Conservation (phyloP, 768 basidiomycete species). For the Vararia minispora region DNA sequence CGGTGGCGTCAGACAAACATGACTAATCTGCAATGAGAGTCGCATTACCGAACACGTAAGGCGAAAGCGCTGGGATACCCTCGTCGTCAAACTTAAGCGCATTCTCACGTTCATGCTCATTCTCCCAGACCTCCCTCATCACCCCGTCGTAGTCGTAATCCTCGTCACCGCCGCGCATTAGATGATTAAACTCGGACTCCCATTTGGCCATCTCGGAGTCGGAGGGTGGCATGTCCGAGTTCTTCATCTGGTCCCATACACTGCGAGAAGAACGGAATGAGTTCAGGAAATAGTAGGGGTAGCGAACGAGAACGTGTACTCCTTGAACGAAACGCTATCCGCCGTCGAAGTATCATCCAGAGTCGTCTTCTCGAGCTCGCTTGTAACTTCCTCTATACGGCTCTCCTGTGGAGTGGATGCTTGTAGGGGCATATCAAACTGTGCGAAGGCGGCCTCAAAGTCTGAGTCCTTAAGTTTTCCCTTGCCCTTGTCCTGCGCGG, state of each 20-base stretch:
- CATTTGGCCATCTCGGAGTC: constrained; percentile 62
- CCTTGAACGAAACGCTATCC: too few relatives aligned
- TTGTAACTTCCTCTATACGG: constrained; percentile 39
- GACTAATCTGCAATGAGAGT: background rate
- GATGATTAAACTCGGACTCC: constrained; percentile 75
- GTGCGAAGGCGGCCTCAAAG: constrained; percentile 79
- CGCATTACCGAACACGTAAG: constrained; percentile 68
- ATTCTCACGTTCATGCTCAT: constrained; percentile 24
- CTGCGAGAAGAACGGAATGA: constrained; percentile 28
- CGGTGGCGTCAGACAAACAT: constrained; percentile 2
- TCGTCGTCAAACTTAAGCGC: constrained; percentile 48
- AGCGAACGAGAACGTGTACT: background rate
- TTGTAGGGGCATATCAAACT: constrained; percentile 44
- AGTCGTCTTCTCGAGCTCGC: constrained; percentile 24
- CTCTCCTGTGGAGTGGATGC: constrained; percentile 29
- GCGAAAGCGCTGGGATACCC: constrained; percentile 62
- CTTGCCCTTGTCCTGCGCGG: constrained; percentile 47
- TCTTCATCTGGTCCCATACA: constrained; percentile 50
- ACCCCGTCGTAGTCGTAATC: constrained; percentile 40
- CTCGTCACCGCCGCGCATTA: constrained; percentile 60
- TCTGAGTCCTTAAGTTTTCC: constrained; percentile 70
- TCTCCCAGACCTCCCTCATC: constrained; percentile 53
- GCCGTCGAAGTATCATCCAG: constrained; percentile 14
- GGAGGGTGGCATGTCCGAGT: constrained; percentile 45
- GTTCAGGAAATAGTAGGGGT: constrained; percentile 1